These are phyloP conservation scores for Phytophthora sp. DNA, from an alignment of 352 stramenopile genomes.

Conservation along the genomic window DNA sequence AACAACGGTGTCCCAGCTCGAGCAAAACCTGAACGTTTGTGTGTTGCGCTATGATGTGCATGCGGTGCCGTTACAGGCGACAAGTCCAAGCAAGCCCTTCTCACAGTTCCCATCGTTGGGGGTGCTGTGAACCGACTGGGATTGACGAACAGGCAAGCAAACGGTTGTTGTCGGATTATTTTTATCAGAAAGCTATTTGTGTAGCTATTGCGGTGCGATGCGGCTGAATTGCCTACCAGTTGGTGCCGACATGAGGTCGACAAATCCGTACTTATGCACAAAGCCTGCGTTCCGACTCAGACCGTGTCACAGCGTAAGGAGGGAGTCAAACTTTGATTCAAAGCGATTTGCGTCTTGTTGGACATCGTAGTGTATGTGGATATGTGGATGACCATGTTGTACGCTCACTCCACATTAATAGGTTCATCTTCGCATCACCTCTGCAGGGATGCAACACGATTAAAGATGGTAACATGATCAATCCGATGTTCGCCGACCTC, in stretches of 20 bases:
- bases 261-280: slow-evolving; percentile 24
- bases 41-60: slow-evolving; percentile 1
- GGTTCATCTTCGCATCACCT: slow-evolving; percentile 28
- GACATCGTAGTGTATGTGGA: too few species aligned
- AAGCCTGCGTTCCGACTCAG: slow-evolving; percentile 4
- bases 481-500: slow-evolving; percentile 20
- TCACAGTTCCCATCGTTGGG: slow-evolving; percentile 5
- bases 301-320: slow-evolving; percentile 9
- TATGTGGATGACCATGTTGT: too few species aligned
- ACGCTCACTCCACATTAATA: too few species aligned
- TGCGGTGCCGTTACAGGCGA: slow-evolving; percentile 10
- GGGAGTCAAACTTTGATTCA: slow-evolving; percentile 20
- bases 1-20: background rate
- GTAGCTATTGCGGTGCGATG: slow-evolving; percentile 14
- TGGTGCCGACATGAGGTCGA: slow-evolving; percentile 17
- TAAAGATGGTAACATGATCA: slow-evolving; percentile 23
- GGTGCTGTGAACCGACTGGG: slow-evolving; percentile 1
- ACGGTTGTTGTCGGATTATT: slow-evolving; percentile 18
- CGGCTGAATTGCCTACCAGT: slow-evolving; percentile 26
- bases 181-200: slow-evolving; percentile 5
- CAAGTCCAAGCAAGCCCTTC: background rate
- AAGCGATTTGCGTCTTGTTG: slow-evolving; percentile 22
- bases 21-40: slow-evolving; percentile 7
- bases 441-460: slow-evolving; percentile 18
- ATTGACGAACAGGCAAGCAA: slow-evolving; percentile 13